A percentile compares a stretch with the other conserved stretches of the same genome.
phyloP scores from a whole-genome alignment of 805 yeast genomes.

The Priceomyces haplophilus region DNA sequence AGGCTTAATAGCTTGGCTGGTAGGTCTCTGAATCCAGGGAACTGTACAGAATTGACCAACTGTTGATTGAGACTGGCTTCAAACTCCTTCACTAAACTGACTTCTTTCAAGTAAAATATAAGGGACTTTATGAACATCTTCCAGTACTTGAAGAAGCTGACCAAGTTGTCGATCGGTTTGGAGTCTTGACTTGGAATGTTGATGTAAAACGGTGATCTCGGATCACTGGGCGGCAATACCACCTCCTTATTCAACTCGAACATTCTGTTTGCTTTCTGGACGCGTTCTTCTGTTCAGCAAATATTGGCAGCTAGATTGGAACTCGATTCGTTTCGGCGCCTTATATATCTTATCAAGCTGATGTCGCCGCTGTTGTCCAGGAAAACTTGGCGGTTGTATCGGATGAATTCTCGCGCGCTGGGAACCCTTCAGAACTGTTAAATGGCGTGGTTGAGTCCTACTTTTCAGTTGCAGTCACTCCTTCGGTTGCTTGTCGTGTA shows the following conservation, averaged over 20 bases:
- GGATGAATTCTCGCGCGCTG: too few relatives aligned
- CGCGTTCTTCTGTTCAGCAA: neutral
- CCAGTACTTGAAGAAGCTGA: slow-evolving; percentile 39
- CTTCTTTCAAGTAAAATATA: slow-evolving; percentile 38
- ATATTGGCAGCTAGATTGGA: too few relatives aligned
- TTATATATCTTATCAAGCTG: too few relatives aligned
- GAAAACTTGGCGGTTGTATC: too few relatives aligned
- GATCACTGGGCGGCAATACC: slow-evolving; percentile 32
- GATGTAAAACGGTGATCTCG: slow-evolving; percentile 35
- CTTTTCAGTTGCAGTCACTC: too few relatives aligned
- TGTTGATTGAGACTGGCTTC: slow-evolving; percentile 35
- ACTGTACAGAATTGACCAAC: slow-evolving; percentile 35
- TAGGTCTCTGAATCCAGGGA: slow-evolving; percentile 45
- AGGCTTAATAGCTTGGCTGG: slow-evolving; percentile 16
- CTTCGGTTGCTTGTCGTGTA: too few relatives aligned
- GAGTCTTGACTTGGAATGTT: slow-evolving; percentile 39
- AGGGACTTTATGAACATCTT: slow-evolving; percentile 37
- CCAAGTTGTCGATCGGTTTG: slow-evolving; percentile 38
- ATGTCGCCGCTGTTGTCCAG: too few relatives aligned
- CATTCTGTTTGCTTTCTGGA: too few relatives aligned
- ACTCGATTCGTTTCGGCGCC: neutral
- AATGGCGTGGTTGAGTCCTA: too few relatives aligned
- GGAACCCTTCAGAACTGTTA: too few relatives aligned
- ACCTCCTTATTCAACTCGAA: slow-evolving; percentile 13
- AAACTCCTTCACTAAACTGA: slow-evolving; percentile 49